Base-by-base conservation (phyloP, 495 filamentous ascomycete genomes). In the Podospora comata region DNA sequence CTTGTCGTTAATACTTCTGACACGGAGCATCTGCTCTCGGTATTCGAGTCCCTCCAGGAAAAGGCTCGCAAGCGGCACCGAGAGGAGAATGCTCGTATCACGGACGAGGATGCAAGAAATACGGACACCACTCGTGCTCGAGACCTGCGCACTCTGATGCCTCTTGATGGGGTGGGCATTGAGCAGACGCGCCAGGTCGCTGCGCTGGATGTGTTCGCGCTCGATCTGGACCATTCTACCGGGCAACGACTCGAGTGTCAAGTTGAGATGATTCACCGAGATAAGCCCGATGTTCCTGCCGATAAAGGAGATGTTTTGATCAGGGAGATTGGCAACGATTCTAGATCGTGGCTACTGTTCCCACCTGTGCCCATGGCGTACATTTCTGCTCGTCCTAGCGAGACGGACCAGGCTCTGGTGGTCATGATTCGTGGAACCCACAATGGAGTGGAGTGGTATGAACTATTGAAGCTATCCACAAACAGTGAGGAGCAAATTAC, bases 171-270 rank as follows among this genome's bases (percentile, higher is more conserved):
- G 59, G 84, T 97, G n/a, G 81, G 72, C 15, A 86, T 98, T 55
- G 89, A 96, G 71, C 86, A 82, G 32, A 85, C 81, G 32, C 87
- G 91, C 54, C 89, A 90, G 66, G 95, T 99, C 19, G 86, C 86
- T 63, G 94, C 94, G 48, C 89, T 95, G 68, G 95, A 99, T 75
- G 87, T 89, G 61, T 99, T 98, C 79, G 89, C 88, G 66, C 80
- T 99, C 65, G 88, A 94, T 68, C 77, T 99, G 3, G 84, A 85
- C 67, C 95, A 99, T 77, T 96, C 96, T 1, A 96, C 85, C 75
- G 96, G 94, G 0, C 93, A 97, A 72, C 82, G 91, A 54, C 83
- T 98, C 23, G 91, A 91, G 69, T 97, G 95, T 73, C 90, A 90
- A 64, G 87, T 96, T n/a, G 96, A 98, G 74, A 73, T 98, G 5